Evolutionary conservation across 2,329 filamentous ascomycete species (phyloP).

Genomic region (Hirsutella rhossiliensis): DNA sequence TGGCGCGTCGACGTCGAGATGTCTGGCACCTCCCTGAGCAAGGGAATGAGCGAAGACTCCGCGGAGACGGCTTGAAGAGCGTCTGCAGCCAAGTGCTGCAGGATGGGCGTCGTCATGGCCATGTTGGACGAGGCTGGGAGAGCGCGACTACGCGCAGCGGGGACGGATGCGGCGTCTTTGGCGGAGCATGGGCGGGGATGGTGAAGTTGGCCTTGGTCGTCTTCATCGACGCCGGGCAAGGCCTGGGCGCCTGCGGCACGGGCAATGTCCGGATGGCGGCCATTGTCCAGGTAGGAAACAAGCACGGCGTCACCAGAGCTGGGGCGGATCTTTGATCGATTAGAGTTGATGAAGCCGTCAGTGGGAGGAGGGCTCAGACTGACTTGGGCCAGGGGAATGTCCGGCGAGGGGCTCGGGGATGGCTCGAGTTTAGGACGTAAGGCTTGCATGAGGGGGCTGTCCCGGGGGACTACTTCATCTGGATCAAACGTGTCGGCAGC

Average conservation of each 20-base stretch:
- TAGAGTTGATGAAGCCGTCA: constrained; percentile 34
- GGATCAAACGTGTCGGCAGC: constrained; percentile 27
- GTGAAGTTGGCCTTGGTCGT: constrained; percentile 26
- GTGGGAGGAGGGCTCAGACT: constrained; percentile 17
- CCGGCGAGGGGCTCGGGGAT: constrained; percentile 19
- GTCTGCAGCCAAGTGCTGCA: constrained; percentile 20
- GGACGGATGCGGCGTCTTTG: not conserved
- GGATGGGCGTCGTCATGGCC: constrained; percentile 6
- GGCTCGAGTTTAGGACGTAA: constrained; percentile 19
- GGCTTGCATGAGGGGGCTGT: constrained; percentile 27
- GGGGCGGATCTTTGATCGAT: constrained; percentile 39
- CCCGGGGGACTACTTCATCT: constrained; percentile 28
- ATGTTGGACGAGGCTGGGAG: not conserved
- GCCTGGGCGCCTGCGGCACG: constrained; percentile 39
- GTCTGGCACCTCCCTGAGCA: constrained; percentile 11
- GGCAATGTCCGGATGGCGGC: constrained; percentile 54
- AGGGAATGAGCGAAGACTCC: constrained; percentile 5
- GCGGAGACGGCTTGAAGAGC: constrained; percentile 16
- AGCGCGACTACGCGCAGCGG: not conserved
- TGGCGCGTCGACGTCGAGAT: constrained; percentile 17
- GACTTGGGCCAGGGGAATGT: constrained; percentile 24
- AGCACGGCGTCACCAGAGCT: constrained; percentile 56
- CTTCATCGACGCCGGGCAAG: constrained; percentile 33
- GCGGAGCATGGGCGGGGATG: not conserved
- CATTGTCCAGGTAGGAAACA: constrained; percentile 49